Base-by-base conservation (phyloP, 352 stramenopile genomes). In the Aphanomyces cochlioides region DNA sequence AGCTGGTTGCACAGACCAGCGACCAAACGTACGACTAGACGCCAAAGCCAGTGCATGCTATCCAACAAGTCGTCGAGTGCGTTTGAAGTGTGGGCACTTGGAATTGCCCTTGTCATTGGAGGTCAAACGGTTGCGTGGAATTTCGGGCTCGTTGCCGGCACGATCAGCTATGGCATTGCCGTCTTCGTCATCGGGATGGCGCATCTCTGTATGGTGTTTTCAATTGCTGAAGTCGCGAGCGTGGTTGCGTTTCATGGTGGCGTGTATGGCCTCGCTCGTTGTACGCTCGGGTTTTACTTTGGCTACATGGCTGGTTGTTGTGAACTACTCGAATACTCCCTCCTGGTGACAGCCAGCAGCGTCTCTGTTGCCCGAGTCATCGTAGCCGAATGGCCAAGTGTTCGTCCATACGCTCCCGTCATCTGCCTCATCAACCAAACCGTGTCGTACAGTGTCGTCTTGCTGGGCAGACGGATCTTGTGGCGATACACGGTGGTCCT, bases 111-210 rank as follows among this genome's bases (percentile, higher is more conserved):
- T n/a, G 64, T 61, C 37, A 70, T 70, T n/a, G 41, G 43, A 4
- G 64, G 43, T 7, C 64, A 70, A 43, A 63, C 56, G 28, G 43
- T 70, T 1, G 41, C 50, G 19, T 70, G 64, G 64, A 70, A 70
- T n/a, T 10, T 36, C 17, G 64, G 64, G 7, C 37, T 70, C 13
- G 17, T 36, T 13, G 77, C 75, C 8, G 79, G 79, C 17, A 50
- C 83, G 13, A 81, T 74, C 60, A 81, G 72, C 69, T 85, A 79
- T 47, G 66, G 81, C n/a, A 67, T 83, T 61, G 57, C 68, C 5
- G 82, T 75, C 59, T 10, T 87, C 3, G 58, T 87, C n/a, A 82
- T 82, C 4, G 67, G 67, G 8, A 67, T 56, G 3, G 78, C 74
- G 13, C 84, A 87, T 41, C 66, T 83, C 37, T 76, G 64, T 4